Percentiles rank a stretch among this genome's conserved stretches.
Conservation (phyloP, 2,329 filamentous ascomycete species). For the Rhinocladiella mackenziei region DNA sequence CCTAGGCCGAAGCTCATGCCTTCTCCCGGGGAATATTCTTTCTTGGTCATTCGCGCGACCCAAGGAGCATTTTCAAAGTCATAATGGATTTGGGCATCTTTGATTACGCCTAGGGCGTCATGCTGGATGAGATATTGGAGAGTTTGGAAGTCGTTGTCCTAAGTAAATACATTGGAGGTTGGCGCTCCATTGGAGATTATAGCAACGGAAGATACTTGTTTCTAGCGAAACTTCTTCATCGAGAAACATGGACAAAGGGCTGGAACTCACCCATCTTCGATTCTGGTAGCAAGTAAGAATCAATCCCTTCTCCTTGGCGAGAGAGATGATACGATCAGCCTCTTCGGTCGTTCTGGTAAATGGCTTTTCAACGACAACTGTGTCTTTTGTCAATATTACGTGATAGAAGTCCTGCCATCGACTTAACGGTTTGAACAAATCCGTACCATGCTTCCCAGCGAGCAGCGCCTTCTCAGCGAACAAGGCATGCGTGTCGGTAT, state of each 20-base stretch:
- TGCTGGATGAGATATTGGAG: slow-evolving; percentile 58
- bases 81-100: slow-evolving; percentile 76
- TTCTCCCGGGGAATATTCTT: slow-evolving; percentile 59
- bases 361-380: slow-evolving; percentile 74
- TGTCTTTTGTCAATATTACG: no score
- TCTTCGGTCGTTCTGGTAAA: slow-evolving; percentile 69
- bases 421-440: background rate
- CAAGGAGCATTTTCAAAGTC: slow-evolving; percentile 54
- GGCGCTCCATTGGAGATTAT: no score
- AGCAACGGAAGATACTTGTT: no score
- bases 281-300: slow-evolving; percentile 68
- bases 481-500: slow-evolving; percentile 66
- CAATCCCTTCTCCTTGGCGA: slow-evolving; percentile 50
- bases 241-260: no score
- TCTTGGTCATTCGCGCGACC: slow-evolving; percentile 40
- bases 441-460: slow-evolving; percentile 62
- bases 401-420: background rate
- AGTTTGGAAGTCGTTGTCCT: slow-evolving; percentile 72
- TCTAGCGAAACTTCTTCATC: background rate
- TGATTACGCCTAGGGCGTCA: slow-evolving; percentile 61
- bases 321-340: slow-evolving; percentile 58
- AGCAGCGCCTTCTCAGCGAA: slow-evolving; percentile 62
- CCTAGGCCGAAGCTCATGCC: slow-evolving; percentile 70
- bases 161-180: slow-evolving; percentile 41
- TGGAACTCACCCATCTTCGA: slow-evolving; percentile 51